These are phyloP conservation scores for Podila clonocystis DNA, from an alignment of 192 early-diverging fungal species.

Conservation along the genomic window DNA sequence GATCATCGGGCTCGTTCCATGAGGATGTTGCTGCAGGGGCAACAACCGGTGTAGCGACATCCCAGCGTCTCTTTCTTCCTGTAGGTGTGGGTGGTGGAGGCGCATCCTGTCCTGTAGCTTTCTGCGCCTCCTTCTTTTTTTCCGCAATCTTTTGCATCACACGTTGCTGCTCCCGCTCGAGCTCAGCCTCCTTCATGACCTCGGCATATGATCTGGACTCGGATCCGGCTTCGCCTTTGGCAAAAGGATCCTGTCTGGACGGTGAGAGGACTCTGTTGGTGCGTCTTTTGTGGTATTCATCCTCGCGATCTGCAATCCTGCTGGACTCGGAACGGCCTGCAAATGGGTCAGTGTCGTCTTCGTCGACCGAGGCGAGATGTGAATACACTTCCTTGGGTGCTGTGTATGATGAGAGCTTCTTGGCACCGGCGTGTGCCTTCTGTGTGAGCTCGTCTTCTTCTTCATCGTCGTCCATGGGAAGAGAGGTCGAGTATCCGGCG, in stretches of 20 bases:
- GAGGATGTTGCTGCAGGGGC: slow-evolving; percentile 62
- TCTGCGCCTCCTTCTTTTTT: slow-evolving; percentile 71
- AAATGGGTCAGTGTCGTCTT: slow-evolving; percentile 71
- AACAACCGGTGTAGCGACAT: slow-evolving; percentile 68
- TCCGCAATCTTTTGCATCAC: slow-evolving; percentile 77
- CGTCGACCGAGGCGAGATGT: slow-evolving; percentile 68
- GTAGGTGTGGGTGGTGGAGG: slow-evolving; percentile 46
- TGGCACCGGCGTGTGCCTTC: slow-evolving; percentile 41
- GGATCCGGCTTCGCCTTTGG: slow-evolving; percentile 50
- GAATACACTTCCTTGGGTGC: slow-evolving; percentile 82
- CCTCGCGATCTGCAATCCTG: slow-evolving; percentile 85
- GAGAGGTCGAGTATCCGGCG: slow-evolving; percentile 74
- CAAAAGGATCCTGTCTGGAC: slow-evolving; percentile 82
- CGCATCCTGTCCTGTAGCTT: slow-evolving; percentile 54
- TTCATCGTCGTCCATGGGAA: slow-evolving; percentile 65
- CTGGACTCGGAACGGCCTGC: slow-evolving; percentile 64
- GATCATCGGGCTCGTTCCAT: slow-evolving; percentile 61
- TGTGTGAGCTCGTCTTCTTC: slow-evolving; percentile 60
- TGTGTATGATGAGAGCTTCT: slow-evolving; percentile 76
- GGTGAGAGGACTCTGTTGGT: slow-evolving; percentile 84
- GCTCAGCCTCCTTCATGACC: slow-evolving; percentile 85
- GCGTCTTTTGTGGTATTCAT: slow-evolving; percentile 88
- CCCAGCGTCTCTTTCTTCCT: slow-evolving; percentile 84
- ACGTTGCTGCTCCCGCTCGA: slow-evolving; percentile 85
- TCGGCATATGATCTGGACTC: slow-evolving; percentile 82